These are phyloP conservation scores for Neopestalotiopsis clavispora DNA, from an alignment of 2,329 filamentous ascomycete species.

Conservation along the genomic window DNA sequence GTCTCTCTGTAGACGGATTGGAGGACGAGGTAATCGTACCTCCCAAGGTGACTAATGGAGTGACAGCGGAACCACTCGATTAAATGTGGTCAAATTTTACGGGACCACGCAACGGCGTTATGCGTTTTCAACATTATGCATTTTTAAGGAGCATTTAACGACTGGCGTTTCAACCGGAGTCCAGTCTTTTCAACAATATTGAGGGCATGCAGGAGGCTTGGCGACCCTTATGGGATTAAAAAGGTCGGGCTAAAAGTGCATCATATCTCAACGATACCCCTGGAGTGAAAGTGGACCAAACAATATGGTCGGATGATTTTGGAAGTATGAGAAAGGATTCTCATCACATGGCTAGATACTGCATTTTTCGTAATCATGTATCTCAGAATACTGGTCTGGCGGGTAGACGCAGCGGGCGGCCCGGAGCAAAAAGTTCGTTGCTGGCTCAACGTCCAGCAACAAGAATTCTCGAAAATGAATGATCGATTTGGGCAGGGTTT, in stretches of 20 bases:
- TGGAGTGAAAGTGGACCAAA: constrained; percentile 17
- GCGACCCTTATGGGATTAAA: constrained; percentile 28
- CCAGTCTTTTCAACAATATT: constrained; percentile 40
- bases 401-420: background rate
- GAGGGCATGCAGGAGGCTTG: constrained; percentile 29
- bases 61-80: constrained; percentile 31
- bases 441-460: background rate
- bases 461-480: constrained; percentile 1
- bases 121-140: constrained; percentile 38
- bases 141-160: constrained; percentile 32
- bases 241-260: constrained; percentile 35
- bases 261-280: constrained; percentile 50
- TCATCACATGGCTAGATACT: background rate
- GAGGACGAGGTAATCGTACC: constrained; percentile 43
- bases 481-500: background rate
- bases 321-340: background rate
- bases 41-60: constrained; percentile 30
- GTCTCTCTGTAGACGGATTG: constrained; percentile 70
- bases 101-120: constrained; percentile 34
- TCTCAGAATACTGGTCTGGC: background rate
- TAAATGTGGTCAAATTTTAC: constrained; percentile 19
- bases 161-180: constrained; percentile 34
- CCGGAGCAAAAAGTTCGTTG: background rate
- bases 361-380: background rate
- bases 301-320: background rate